Evolutionary conservation across 345 rosid genomes (phyloP).

Genomic region (Stellera chamaejasme): DNA sequence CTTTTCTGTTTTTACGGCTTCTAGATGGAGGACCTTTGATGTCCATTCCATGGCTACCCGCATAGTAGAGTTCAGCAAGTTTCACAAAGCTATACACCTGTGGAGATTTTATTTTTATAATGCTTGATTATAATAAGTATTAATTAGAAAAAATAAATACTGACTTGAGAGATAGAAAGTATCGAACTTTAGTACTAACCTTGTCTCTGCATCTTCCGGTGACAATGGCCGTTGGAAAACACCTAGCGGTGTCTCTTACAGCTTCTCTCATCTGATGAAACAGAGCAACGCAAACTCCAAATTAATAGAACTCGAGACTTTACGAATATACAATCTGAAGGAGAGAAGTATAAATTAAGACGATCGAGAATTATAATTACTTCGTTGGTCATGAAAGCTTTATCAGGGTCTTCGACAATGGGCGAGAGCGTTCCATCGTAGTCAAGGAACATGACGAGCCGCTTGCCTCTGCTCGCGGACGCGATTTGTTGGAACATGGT

Average conservation of each 20-base stretch:
- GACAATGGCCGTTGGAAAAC: conserved; percentile 92
- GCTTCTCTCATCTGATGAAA: conserved; percentile 66
- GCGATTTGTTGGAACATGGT: conserved; percentile 61
- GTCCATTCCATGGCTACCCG: conserved; percentile 99
- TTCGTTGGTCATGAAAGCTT: conserved; percentile 80
- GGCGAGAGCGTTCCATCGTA: conserved; percentile 97
- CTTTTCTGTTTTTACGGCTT: conserved; percentile 35
- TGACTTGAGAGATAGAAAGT: background rate
- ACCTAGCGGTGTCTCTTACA: conserved; percentile 54
- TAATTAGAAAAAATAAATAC: background rate
- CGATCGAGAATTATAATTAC: conserved; percentile 26
- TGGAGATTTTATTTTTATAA: background rate
- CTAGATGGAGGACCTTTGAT: conserved; percentile 75
- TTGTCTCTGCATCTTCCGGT: conserved; percentile 91
- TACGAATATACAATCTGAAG: background rate
- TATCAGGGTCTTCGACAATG: conserved; percentile 92
- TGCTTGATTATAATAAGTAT: background rate
- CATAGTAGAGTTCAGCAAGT: conserved; percentile 75
- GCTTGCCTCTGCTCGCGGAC: conserved; percentile 56
- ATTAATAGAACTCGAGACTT: background rate
- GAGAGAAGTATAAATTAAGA: background rate
- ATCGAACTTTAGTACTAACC: conserved; percentile 33
- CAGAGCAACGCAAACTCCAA: background rate
- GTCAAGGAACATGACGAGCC: conserved; percentile 90
- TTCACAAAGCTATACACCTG: conserved; percentile 84